Evolutionary conservation across 2,329 filamentous ascomycete genomes (phyloP).

Genomic region (Cytospora piceae): DNA sequence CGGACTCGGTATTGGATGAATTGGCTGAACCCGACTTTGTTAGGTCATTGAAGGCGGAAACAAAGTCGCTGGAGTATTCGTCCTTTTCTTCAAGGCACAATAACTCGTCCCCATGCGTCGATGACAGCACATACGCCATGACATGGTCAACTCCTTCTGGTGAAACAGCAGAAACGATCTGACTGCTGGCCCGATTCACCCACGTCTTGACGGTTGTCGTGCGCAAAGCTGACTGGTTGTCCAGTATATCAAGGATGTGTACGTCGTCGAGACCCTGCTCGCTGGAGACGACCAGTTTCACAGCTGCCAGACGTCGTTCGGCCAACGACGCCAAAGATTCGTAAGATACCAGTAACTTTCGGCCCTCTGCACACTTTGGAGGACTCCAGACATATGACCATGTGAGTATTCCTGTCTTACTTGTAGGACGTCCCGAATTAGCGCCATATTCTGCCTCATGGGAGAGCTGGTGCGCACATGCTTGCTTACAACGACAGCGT

Average conservation of each 20-base stretch:
- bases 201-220: constrained; percentile 12
- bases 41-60: not conserved
- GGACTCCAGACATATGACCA: constrained; percentile 29
- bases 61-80: constrained; percentile 19
- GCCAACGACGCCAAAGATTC: constrained; percentile 24
- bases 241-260: constrained; percentile 21
- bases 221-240: constrained; percentile 24
- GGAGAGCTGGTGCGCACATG: not conserved
- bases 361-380: constrained; percentile 9
- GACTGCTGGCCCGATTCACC: not conserved
- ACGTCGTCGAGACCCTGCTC: constrained; percentile 24
- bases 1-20: not conserved
- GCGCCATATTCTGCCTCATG: constrained; percentile 2
- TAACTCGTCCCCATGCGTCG: constrained; percentile 12
- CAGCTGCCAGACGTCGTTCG: constrained; percentile 21
- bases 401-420: constrained; percentile 27
- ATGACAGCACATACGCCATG: constrained; percentile 18
- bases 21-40: not conserved
- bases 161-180: constrained; percentile 13
- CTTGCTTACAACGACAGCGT: constrained; percentile 26
- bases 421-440: constrained; percentile 5
- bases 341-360: constrained; percentile 15
- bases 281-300: constrained; percentile 26
- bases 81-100: not conserved
- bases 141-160: constrained; percentile 20